Conservation (phyloP, 2,329 filamentous ascomycete species). For the Falciphora oryzae region DNA sequence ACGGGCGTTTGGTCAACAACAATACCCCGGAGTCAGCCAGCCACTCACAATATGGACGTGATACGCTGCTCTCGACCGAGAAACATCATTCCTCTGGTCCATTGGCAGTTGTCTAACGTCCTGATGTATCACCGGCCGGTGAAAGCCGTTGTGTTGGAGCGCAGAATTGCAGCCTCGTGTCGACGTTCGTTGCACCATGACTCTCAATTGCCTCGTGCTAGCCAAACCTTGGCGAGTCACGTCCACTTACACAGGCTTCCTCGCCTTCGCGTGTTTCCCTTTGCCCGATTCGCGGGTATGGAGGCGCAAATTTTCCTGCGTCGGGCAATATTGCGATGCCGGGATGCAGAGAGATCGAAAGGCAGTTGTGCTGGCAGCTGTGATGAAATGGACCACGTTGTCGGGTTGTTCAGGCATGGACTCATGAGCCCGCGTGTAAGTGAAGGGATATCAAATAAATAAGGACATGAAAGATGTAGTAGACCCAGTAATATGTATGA, state of each 20-base stretch:
- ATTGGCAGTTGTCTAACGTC: no score
- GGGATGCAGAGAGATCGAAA: background rate
- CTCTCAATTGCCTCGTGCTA: background rate
- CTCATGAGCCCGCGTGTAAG: background rate
- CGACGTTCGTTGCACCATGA: background rate
- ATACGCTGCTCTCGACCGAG: no score
- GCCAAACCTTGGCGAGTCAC: background rate
- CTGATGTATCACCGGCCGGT: background rate
- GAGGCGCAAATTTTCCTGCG: background rate
- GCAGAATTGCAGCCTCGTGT: background rate
- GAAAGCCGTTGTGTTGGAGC: background rate
- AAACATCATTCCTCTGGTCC: no score
- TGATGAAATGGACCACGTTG: background rate
- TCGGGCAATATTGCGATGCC: background rate
- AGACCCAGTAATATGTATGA: background rate
- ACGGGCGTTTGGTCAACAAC: no score
- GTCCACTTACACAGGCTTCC: background rate
- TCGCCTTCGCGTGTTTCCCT: background rate
- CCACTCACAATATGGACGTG: no score
- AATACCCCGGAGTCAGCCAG: no score
- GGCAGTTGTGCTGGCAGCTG: no score
- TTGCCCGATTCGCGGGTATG: background rate
- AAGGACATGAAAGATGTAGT: background rate
- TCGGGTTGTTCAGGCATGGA: background rate
- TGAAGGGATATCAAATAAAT: background rate